Evolutionary conservation across 2,329 filamentous ascomycete genomes (phyloP).

Genomic region (Alternaria atra): DNA sequence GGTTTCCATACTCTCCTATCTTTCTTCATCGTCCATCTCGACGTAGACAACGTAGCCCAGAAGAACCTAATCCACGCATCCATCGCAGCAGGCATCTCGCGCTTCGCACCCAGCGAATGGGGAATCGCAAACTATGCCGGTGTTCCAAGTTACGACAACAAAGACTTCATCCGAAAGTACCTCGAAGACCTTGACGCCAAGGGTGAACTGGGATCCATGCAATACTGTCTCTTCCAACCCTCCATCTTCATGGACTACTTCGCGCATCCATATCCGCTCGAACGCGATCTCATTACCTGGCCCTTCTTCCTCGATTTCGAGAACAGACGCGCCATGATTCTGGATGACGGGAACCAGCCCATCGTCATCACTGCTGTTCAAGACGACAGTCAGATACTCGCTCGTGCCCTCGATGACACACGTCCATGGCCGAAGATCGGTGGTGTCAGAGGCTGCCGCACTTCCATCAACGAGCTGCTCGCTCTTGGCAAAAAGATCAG

Average conservation of each 20-base stretch:
- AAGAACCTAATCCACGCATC: constrained; percentile 46
- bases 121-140: constrained; percentile 39
- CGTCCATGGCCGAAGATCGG: constrained; percentile 39
- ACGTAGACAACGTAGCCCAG: constrained; percentile 34
- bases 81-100: constrained; percentile 38
- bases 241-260: constrained; percentile 66
- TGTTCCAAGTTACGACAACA: constrained; percentile 62
- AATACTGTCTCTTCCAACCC: constrained; percentile 66
- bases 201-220: constrained; percentile 61
- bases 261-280: constrained; percentile 59
- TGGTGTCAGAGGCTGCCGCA: constrained; percentile 37
- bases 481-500: constrained; percentile 41
- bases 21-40: constrained; percentile 45
- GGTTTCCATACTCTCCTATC: constrained; percentile 62
- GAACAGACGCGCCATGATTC: constrained; percentile 37
- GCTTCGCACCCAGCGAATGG: constrained; percentile 48
- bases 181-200: constrained; percentile 58
- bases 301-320: constrained; percentile 46
- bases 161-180: constrained; percentile 61
- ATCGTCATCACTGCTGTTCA: constrained; percentile 39
- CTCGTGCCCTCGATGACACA: constrained; percentile 35
- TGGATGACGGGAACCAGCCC: constrained; percentile 38
- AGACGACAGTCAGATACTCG: constrained; percentile 38
- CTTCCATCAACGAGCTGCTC: constrained; percentile 38
- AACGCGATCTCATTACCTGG: constrained; percentile 55